Evolutionary conservation across 116 monocot species (phyloP).

Genomic region (Thalassia testudinum): DNA sequence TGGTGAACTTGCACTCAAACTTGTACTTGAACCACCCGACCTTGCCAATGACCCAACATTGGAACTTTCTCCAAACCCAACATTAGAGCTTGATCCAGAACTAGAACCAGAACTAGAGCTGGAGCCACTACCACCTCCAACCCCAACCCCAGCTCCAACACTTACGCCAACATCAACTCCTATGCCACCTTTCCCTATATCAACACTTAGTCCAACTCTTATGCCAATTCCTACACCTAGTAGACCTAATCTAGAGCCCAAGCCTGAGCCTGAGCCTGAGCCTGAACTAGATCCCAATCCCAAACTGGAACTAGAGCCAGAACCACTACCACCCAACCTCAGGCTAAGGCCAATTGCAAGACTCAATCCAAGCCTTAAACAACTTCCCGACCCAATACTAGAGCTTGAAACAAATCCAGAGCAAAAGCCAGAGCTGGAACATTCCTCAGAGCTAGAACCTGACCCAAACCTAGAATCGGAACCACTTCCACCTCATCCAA

Average conservation of each 20-base stretch:
- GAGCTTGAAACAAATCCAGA: conserved; percentile 3
- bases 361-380: background rate
- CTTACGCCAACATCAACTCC: conserved; percentile 3
- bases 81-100: conserved; percentile 18
- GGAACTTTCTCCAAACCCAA: conserved; percentile 10
- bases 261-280: background rate
- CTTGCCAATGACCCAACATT: conserved; percentile 1
- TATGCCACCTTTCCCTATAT: background rate
- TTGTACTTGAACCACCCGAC: conserved; percentile 1
- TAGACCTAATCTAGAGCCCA: conserved; percentile 1
- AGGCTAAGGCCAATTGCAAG: conserved; percentile 1
- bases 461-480: conserved; percentile 24
- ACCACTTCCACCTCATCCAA: conserved; percentile 10
- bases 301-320: background rate
- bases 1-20: conserved; percentile 1
- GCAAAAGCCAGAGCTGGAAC: conserved; percentile 9
- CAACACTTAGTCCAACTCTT: conserved; percentile 1
- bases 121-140: conserved; percentile 2
- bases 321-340: background rate
- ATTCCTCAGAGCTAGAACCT: conserved; percentile 16
- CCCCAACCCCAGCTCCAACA: background rate
- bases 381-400: background rate
- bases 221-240: conserved; percentile 1
- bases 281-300: background rate
- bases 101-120: conserved; percentile 31